Conservation (phyloP, 2,329 filamentous ascomycete genomes). For the Cercospora sesami region DNA sequence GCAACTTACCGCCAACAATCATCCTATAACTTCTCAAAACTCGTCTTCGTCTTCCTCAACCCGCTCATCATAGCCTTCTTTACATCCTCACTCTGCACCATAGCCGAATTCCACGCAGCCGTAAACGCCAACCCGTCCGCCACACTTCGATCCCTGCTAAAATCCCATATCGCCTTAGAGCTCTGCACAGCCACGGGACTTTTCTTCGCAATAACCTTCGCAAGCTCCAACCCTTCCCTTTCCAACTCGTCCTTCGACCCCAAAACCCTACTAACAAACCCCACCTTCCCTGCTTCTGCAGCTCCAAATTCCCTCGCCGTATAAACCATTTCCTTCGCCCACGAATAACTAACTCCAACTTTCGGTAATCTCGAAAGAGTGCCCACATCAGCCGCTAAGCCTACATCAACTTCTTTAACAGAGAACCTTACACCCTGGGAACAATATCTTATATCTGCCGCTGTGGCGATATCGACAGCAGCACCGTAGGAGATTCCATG, state of each 20-base stretch:
- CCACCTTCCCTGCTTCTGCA: constrained; percentile 66
- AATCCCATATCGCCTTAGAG: constrained; percentile 83
- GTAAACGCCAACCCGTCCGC: constrained; percentile 53
- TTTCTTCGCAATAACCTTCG: constrained; percentile 69
- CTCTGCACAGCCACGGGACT: constrained; percentile 85
- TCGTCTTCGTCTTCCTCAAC: constrained; percentile 28
- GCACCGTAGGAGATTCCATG: constrained; percentile 77
- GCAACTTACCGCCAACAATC: not conserved
- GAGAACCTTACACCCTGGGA: constrained; percentile 59
- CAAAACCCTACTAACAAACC: constrained; percentile 68
- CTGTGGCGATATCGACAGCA: constrained; percentile 67
- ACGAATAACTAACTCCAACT: constrained; percentile 66
- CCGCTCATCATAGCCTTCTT: constrained; percentile 29
- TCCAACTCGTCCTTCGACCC: constrained; percentile 63
- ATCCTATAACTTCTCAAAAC: constrained; percentile 28
- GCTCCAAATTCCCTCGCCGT: constrained; percentile 67
- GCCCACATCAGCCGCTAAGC: constrained; percentile 75
- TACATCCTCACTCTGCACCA: constrained; percentile 30
- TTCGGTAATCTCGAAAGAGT: constrained; percentile 72
- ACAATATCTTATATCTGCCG: constrained; percentile 69
- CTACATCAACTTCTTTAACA: constrained; percentile 81
- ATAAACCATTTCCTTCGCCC: constrained; percentile 75
- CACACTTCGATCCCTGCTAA: constrained; percentile 72
- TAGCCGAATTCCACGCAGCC: constrained; percentile 29
- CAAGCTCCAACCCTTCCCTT: constrained; percentile 62